Percentiles rank a stretch among this genome's conserved stretches.
Conservation (phyloP, 2,329 filamentous ascomycete species). For the Aspergillus brunneoviolaceus region DNA sequence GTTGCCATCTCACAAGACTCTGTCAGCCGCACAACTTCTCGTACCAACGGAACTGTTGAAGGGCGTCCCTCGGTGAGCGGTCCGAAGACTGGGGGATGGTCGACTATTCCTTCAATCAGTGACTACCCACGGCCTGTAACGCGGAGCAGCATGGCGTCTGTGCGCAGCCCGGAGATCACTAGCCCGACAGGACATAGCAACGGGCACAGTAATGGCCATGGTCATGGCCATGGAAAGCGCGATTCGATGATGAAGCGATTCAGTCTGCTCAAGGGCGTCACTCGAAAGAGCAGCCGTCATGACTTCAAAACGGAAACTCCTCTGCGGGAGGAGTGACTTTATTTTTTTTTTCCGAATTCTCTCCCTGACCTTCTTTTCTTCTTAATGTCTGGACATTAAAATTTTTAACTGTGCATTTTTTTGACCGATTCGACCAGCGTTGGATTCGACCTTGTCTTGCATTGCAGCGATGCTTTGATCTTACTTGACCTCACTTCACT, state of each 20-base stretch:
- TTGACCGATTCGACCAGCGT: conserved; percentile 1
- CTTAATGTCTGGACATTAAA: conserved; percentile 30
- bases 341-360: conserved; percentile 8
- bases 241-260: conserved; percentile 74
- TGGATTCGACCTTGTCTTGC: conserved; percentile 12
- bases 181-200: conserved; percentile 34
- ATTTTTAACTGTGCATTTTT: conserved; percentile 5
- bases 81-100: conserved; percentile 32
- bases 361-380: conserved; percentile 17
- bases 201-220: conserved; percentile 29
- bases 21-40: conserved; percentile 30
- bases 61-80: conserved; percentile 18
- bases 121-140: conserved; percentile 37
- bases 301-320: conserved; percentile 40
- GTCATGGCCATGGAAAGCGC: conserved; percentile 35
- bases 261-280: conserved; percentile 69
- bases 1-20: conserved; percentile 29
- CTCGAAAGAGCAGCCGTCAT: conserved; percentile 64
- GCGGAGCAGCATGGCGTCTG: conserved; percentile 25
- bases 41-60: conserved; percentile 24
- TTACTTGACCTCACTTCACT: conserved; percentile 13
- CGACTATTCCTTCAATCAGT: conserved; percentile 34
- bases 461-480: conserved; percentile 19
- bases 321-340: conserved; percentile 40
- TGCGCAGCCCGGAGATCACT: conserved; percentile 20